These are phyloP conservation scores for Zostera marina DNA, from an alignment of 116 monocot species.

Conservation along the genomic window DNA sequence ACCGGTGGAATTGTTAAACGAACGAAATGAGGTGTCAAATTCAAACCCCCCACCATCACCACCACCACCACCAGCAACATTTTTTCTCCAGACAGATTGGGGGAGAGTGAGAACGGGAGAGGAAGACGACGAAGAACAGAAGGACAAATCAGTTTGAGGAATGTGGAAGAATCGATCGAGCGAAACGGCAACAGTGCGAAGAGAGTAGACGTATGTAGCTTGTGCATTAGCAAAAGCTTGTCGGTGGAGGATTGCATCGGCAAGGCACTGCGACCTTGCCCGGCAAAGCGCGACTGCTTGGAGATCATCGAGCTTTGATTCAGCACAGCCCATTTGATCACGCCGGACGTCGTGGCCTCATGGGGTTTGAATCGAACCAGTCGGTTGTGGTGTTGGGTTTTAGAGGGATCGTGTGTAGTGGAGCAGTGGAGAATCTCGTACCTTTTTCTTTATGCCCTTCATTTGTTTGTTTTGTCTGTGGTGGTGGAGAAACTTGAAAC, in stretches of 20 bases:
- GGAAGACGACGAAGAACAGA: neutral
- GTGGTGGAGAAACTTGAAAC: too few relatives aligned
- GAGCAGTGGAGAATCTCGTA: too few relatives aligned
- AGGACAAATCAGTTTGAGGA: neutral
- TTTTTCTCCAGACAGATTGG: neutral
- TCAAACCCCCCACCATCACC: neutral
- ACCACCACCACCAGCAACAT: neutral
- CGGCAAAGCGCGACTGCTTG: constrained; percentile 33
- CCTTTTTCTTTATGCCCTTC: too few relatives aligned
- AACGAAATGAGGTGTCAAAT: neutral
- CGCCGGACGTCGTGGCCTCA: neutral
- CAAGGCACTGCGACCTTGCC: constrained; percentile 12
- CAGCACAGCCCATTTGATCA: constrained; percentile 24
- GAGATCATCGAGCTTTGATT: constrained; percentile 30
- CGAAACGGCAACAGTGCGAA: constrained; percentile 15
- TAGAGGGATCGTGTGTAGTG: too few relatives aligned
- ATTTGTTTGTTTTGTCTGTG: too few relatives aligned
- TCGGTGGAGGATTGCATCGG: constrained; percentile 21
- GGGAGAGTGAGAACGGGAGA: constrained; percentile 12
- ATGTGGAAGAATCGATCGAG: constrained; percentile 21
- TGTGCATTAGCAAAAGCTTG: constrained; percentile 28
- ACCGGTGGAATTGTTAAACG: constrained; percentile 6
- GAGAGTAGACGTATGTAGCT: constrained; percentile 22
- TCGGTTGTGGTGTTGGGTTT: too few relatives aligned
- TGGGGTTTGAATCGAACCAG: neutral